These are phyloP conservation scores for Coemansia sp. DNA, from an alignment of 192 early-diverging fungal species.

Conservation along the genomic window DNA sequence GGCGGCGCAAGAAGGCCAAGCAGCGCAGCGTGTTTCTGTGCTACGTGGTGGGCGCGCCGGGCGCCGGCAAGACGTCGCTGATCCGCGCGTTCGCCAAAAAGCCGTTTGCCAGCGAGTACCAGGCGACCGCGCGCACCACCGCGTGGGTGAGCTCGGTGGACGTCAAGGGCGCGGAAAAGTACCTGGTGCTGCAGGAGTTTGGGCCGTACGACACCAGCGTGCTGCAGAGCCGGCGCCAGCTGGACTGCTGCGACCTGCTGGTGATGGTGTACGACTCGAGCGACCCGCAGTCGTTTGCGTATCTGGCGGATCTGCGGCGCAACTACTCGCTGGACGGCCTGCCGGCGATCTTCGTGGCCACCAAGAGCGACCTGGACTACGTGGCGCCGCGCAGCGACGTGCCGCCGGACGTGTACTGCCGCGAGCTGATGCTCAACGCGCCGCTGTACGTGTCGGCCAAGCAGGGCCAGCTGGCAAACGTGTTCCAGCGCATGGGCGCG, in stretches of 20 bases:
- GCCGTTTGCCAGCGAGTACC: slow-evolving; percentile 69
- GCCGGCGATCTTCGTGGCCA: slow-evolving; percentile 90
- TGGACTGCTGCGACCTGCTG: slow-evolving; percentile 87
- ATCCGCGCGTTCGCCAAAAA: slow-evolving; percentile 84
- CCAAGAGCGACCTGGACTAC: slow-evolving; percentile 89
- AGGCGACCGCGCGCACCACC: slow-evolving; percentile 70
- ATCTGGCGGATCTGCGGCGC: slow-evolving; percentile 76
- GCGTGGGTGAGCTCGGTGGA: slow-evolving; percentile 93
- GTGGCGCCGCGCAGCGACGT: slow-evolving; percentile 73
- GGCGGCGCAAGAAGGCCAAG: slow-evolving; percentile 74
- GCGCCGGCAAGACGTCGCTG: slow-evolving; percentile 89
- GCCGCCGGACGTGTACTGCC: slow-evolving; percentile 93
- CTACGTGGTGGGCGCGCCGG: slow-evolving; percentile 92
- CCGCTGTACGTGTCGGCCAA: slow-evolving; percentile 90
- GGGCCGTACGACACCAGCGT: slow-evolving; percentile 86
- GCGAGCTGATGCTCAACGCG: slow-evolving; percentile 75
- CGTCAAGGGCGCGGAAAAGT: slow-evolving; percentile 89
- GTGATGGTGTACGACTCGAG: slow-evolving; percentile 95
- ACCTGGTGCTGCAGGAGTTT: slow-evolving; percentile 95
- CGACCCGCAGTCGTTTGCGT: slow-evolving; percentile 90
- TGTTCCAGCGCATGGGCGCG: slow-evolving; percentile 81
- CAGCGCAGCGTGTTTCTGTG: slow-evolving; percentile 87
- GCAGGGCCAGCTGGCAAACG: slow-evolving; percentile 75
- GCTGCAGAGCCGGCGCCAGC: slow-evolving; percentile 78
- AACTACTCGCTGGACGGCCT: slow-evolving; percentile 79